These are phyloP conservation scores for Chiua virens DNA, from an alignment of 768 basidiomycete species.

Conservation along the genomic window DNA sequence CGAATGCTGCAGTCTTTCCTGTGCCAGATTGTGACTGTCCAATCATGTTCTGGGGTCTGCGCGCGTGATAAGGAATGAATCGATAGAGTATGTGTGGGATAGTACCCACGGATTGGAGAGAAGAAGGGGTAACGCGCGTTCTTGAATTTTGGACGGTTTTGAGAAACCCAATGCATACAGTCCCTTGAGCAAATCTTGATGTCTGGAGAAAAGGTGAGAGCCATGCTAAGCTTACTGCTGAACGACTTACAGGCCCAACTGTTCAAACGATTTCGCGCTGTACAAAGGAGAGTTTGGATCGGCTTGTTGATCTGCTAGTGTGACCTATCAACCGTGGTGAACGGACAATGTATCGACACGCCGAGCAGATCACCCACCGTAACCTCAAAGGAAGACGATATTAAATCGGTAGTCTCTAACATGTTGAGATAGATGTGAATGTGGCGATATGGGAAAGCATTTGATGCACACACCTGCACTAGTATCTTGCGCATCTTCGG, in stretches of 20 bases:
- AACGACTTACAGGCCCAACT: constrained; percentile 82
- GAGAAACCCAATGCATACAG: constrained; percentile 95
- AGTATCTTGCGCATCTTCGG: constrained; percentile 17
- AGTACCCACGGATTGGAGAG: constrained; percentile 80
- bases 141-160: constrained; percentile 98
- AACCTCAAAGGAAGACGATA: constrained; percentile 83
- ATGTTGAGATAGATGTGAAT: background rate
- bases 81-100: background rate
- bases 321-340: constrained; percentile 58
- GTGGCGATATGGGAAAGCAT: background rate
- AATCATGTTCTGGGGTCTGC: constrained; percentile 96
- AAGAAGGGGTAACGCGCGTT: constrained; percentile 89
- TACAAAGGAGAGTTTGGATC: constrained; percentile 96
- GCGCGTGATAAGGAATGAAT: constrained; percentile 4
- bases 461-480: constrained; percentile 21
- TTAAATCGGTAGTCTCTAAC: constrained; percentile 53
- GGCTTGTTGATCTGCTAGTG: constrained; percentile 92
- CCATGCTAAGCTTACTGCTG: background rate
- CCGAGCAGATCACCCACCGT: constrained; percentile 46
- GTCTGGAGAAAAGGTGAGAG: constrained; percentile 44
- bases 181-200: constrained; percentile 87
- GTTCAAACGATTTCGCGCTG: constrained; percentile 92
- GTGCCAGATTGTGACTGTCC: constrained; percentile 99
- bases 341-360: background rate
- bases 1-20: constrained; percentile 98